phyloP scores from a whole-genome alignment of 805 yeast species.

The Yamadazyma tumulicola region DNA sequence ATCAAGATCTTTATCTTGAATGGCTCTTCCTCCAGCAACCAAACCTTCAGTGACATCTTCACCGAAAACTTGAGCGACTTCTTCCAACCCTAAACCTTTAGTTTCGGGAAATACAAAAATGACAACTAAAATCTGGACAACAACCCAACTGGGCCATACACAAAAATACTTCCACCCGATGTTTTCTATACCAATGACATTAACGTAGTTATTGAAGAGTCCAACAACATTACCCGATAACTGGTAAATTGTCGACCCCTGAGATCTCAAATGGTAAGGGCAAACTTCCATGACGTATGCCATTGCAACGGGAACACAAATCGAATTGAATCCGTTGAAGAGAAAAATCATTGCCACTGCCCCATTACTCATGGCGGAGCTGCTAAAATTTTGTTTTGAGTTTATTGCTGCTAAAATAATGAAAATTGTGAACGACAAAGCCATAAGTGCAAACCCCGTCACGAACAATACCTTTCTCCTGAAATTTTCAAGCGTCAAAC shows the following conservation, averaged over 20 bases:
- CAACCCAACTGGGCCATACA: slow-evolving; percentile 30
- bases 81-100: slow-evolving; percentile 41
- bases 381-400: slow-evolving; percentile 14
- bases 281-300: slow-evolving; percentile 43
- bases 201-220: slow-evolving; percentile 26
- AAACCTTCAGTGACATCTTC: slow-evolving; percentile 15
- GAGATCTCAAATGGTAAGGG: slow-evolving; percentile 37
- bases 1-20: not conserved
- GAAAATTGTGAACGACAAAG: not conserved
- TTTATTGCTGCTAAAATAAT: slow-evolving; percentile 21
- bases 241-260: slow-evolving; percentile 26
- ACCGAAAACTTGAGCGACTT: slow-evolving; percentile 40
- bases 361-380: slow-evolving; percentile 10
- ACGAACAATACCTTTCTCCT: slow-evolving; percentile 5
- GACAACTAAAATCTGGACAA: slow-evolving; percentile 21
- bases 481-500: slow-evolving; percentile 1
- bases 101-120: slow-evolving; percentile 40
- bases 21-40: slow-evolving; percentile 6
- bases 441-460: slow-evolving; percentile 16
- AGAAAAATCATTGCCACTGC: slow-evolving; percentile 22
- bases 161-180: slow-evolving; percentile 44
- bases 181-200: slow-evolving; percentile 37
- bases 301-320: slow-evolving; percentile 44
- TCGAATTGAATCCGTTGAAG: slow-evolving; percentile 18
- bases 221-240: slow-evolving; percentile 14